Evolutionary conservation across 495 filamentous ascomycete genomes (phyloP).

Genomic region (Penicillium nucicola): DNA sequence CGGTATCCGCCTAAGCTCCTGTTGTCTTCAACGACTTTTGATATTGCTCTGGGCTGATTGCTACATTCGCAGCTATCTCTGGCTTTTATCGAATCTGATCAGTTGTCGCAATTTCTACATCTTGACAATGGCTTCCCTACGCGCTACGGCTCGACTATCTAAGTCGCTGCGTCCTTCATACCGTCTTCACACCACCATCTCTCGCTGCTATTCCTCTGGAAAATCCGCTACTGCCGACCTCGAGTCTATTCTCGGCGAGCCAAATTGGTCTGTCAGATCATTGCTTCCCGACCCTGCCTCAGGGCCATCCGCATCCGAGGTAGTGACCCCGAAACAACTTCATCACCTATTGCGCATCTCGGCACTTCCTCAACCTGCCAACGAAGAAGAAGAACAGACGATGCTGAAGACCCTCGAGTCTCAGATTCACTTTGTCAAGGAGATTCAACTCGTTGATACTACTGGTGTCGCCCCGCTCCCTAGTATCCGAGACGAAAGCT

Average conservation of each 20-base stretch:
- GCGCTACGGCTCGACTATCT: constrained; percentile 16
- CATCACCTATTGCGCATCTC: constrained; percentile 88
- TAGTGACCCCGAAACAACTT: constrained; percentile 54
- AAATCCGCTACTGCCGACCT: constrained; percentile 34
- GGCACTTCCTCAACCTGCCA: constrained; percentile 71
- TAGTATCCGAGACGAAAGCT: constrained; percentile 78
- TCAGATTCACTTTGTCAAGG: constrained; percentile 85
- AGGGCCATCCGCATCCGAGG: constrained; percentile 22
- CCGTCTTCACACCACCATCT: constrained; percentile 3
- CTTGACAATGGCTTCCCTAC: constrained; percentile 13
- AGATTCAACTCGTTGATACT: constrained; percentile 79
- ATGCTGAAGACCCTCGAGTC: constrained; percentile 74
- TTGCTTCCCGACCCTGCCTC: constrained; percentile 56
- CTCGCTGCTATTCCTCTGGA: constrained; percentile 28
- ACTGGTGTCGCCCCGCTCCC: constrained; percentile 65
- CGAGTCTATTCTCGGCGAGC: constrained; percentile 59
- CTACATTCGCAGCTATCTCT: not conserved
- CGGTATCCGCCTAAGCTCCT: constrained; percentile 9
- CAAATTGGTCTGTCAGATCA: constrained; percentile 82
- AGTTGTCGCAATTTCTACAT: not conserved
- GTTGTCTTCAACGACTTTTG: not conserved
- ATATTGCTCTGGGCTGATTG: not conserved
- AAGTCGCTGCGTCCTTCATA: constrained; percentile 9
- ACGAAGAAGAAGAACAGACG: constrained; percentile 50
- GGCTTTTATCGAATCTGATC: not conserved